Base-by-base conservation (phyloP, 2,329 filamentous ascomycete species). In the Alternaria viburni region DNA sequence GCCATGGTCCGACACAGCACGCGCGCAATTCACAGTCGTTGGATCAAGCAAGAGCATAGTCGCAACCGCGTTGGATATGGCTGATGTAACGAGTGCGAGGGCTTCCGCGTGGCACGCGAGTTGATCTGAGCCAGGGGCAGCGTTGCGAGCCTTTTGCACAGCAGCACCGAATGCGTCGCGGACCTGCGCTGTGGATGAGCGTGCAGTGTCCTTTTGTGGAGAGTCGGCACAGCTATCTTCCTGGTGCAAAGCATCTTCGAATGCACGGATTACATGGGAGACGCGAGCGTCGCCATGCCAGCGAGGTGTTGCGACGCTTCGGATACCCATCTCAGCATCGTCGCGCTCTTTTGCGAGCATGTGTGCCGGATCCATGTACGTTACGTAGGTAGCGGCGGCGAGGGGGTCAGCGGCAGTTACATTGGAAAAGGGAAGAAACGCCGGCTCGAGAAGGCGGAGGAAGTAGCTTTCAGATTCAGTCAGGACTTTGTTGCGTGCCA, bases 221-320 rank as follows among this genome's bases (percentile, higher is more conserved):
- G 32, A n/a, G 32, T 36, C 15, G 32, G 32, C 32, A 36, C 32
- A 15, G 32, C 32, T 1, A 15, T 36, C 32, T 15, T 36, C 32
- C 32, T 46, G 21, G 17, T 2, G 44, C 44, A 21, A 19, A n/a
- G 72, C 75, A 49, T 77, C 73, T 0, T 64, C 58, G 9, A 74
- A 55, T 10, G 73, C 73, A 4, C 69, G 70, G 62, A 77, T 65
- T 1, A 77, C 64, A 12, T 66, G 47, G 3, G 72, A 68, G 4
- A 73, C 71, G 8, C 75, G 72, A 1, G 49, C 67, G 54, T 78
- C 76, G 50, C 46, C 54, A 61, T 77, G 69, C 73, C 73, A 49
- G 17, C 50, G 32, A 23, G 54, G 54, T 21, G 19, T 28, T 30
- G 50, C 17, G 13, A n/a, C 23, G 17, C 21, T 50, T n/a, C 26